A percentile compares a stretch with the other conserved stretches of the same genome.
These are phyloP conservation scores for Mycena kentingensis DNA, from an alignment of 768 basidiomycete genomes.

Conservation along the genomic window DNA sequence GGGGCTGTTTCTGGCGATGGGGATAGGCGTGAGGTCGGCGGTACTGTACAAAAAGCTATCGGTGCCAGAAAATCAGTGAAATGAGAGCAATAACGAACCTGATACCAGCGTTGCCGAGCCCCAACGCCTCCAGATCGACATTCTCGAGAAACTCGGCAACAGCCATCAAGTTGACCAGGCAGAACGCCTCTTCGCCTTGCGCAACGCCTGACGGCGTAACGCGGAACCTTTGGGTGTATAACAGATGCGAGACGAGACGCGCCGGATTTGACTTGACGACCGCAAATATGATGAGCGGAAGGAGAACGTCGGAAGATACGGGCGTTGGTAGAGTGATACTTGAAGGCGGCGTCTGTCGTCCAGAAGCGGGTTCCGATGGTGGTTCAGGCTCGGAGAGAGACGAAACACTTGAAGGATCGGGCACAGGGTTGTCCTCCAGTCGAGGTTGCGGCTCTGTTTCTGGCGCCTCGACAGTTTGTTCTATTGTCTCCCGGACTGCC, in stretches of 20 bases:
- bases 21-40: conserved; percentile 80
- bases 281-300: conserved; percentile 91
- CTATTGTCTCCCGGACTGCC: conserved; percentile 1
- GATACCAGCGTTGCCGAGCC: conserved; percentile 62
- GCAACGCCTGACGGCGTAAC: conserved; percentile 28
- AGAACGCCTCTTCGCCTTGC: conserved; percentile 89
- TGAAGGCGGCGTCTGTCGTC: conserved; percentile 14
- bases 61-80: conserved; percentile 5
- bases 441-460: too few species aligned
- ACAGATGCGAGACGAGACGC: conserved; percentile 71
- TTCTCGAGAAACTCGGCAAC: conserved; percentile 96
- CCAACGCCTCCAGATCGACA: conserved; percentile 77
- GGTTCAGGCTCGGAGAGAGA: too few species aligned
- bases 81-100: conserved; percentile 44
- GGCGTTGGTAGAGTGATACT: conserved; percentile 18
- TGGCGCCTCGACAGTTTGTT: background rate
- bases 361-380: too few species aligned
- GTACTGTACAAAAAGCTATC: conserved; percentile 45
- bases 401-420: background rate
- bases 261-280: conserved; percentile 92
- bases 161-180: conserved; percentile 91
- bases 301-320: conserved; percentile 79
- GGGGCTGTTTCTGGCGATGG: conserved; percentile 56
- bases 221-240: conserved; percentile 63
- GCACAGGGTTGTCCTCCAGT: too few species aligned